These are phyloP conservation scores for Marchantia paleacea DNA, from an alignment of 225 moss, liverwort and hornwort species.

Conservation along the genomic window DNA sequence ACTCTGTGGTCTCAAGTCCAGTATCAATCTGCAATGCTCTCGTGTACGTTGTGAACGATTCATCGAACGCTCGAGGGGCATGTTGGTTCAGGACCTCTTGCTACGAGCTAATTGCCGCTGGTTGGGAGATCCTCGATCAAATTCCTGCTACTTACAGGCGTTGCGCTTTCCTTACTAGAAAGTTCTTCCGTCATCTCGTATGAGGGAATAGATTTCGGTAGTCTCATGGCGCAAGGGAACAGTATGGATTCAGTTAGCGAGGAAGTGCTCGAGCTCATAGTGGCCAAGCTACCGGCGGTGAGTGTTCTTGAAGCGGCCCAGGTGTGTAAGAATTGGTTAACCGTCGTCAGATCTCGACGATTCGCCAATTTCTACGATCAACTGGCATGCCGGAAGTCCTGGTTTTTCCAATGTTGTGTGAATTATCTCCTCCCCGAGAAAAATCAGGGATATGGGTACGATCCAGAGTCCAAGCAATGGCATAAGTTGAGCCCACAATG, in stretches of 20 bases:
- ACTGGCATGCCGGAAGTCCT: constrained; percentile 13
- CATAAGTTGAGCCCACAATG: constrained; percentile 18
- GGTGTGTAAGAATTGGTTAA: constrained; percentile 37
- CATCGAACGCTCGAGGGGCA: no score
- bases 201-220: neutral
- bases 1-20: no score
- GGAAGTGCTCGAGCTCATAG: constrained; percentile 34
- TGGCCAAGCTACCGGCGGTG: constrained; percentile 26
- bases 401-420: constrained; percentile 36
- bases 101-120: no score
- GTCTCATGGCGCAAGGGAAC: neutral
- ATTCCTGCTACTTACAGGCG: neutral
- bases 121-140: neutral
- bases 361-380: constrained; percentile 31
- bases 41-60: no score
- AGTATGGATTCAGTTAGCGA: constrained; percentile 16
- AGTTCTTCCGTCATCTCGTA: neutral
- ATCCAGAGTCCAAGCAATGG: constrained; percentile 37
- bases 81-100: no score
- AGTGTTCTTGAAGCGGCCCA: constrained; percentile 28
- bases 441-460: constrained; percentile 34
- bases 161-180: neutral
- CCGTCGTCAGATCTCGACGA: neutral
- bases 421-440: constrained; percentile 30
- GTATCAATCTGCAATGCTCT: no score